Conservation (phyloP, 1,284 basidiomycete genomes). For the Polyporus tsugae region DNA sequence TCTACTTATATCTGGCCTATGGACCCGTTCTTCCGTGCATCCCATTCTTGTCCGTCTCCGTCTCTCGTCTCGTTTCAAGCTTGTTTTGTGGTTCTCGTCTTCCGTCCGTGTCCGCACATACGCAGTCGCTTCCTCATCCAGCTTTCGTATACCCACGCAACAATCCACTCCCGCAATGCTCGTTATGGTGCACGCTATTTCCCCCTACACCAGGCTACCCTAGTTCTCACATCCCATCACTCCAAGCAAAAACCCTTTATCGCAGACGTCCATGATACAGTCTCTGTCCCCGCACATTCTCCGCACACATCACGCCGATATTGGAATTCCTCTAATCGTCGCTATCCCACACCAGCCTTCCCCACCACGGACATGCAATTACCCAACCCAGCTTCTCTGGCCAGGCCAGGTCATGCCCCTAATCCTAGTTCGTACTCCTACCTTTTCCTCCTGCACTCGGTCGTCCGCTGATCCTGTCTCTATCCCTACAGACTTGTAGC, state of each 20-base stretch:
- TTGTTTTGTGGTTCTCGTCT: slow-evolving; percentile 24
- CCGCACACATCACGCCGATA: slow-evolving; percentile 3
- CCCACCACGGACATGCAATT: slow-evolving; percentile 8
- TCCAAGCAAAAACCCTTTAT: slow-evolving; percentile 15
- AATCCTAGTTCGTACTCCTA: slow-evolving; percentile 2
- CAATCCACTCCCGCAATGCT: slow-evolving; percentile 29
- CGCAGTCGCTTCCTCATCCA: slow-evolving; percentile 31
- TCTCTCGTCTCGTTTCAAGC: slow-evolving; percentile 12
- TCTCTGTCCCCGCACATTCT: not conserved
- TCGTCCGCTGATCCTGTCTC: not conserved
- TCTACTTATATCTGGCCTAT: not conserved
- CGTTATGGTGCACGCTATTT: slow-evolving; percentile 30
- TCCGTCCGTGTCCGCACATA: slow-evolving; percentile 23
- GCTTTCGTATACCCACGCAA: slow-evolving; percentile 38
- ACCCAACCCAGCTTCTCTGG: not conserved
- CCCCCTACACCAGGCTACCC: slow-evolving; percentile 11
- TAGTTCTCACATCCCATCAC: slow-evolving; percentile 13
- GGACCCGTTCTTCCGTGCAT: slow-evolving; percentile 10
- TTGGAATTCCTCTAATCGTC: slow-evolving; percentile 5
- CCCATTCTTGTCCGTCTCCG: slow-evolving; percentile 8
- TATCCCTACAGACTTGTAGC: slow-evolving; percentile 9
- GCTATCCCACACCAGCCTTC: slow-evolving; percentile 7
- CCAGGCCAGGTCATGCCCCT: not conserved
- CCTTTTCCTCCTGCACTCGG: not conserved
- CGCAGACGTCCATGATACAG: slow-evolving; percentile 17